Percentiles rank a stretch among this genome's conserved stretches.
These are phyloP conservation scores for Candolleomyces efflorescens DNA, from an alignment of 768 basidiomycete species.

Conservation along the genomic window DNA sequence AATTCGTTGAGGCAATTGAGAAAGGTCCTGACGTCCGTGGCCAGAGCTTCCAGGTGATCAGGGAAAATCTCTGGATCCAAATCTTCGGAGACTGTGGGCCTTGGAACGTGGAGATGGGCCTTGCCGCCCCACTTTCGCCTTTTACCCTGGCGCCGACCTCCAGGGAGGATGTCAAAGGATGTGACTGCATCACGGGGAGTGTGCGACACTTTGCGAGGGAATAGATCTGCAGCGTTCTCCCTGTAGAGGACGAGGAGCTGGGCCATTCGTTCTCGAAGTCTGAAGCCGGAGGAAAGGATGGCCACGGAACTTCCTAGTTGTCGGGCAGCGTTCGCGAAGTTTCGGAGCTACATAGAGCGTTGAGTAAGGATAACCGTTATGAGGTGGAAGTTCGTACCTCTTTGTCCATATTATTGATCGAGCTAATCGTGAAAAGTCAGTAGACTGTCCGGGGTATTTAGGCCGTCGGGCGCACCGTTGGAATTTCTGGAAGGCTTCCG, in stretches of 20 bases:
- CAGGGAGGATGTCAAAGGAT: conserved; percentile 17
- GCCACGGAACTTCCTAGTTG: conserved; percentile 76
- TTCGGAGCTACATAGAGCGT: conserved; percentile 48
- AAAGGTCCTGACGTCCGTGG: conserved; percentile 65
- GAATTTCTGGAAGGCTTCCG: conserved; percentile 60
- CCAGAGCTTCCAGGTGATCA: conserved; percentile 55
- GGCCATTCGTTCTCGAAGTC: conserved; percentile 64
- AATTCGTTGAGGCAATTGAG: conserved; percentile 72
- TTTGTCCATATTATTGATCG: conserved; percentile 59
- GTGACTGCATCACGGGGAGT: conserved; percentile 34
- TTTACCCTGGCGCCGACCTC: conserved; percentile 26
- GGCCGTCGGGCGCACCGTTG: conserved; percentile 40
- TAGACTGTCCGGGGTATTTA: conserved; percentile 1
- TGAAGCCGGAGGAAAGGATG: conserved; percentile 69
- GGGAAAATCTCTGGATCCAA: conserved; percentile 67
- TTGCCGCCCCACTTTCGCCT: conserved; percentile 31
- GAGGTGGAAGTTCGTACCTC: conserved; percentile 37
- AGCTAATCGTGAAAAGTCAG: conserved; percentile 28
- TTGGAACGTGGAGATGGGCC: conserved; percentile 42
- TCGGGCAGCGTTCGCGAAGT: conserved; percentile 72
- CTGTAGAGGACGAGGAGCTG: conserved; percentile 68
- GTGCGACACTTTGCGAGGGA: conserved; percentile 57
- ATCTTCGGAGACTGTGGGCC: conserved; percentile 50
- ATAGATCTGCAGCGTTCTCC: conserved; percentile 74
- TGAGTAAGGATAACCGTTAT: conserved; percentile 1